Percentiles rank a stretch among this genome's conserved stretches.
phyloP scores from a whole-genome alignment of 1,139 yeast species.

The Wickerhamomyces sp. region DNA sequence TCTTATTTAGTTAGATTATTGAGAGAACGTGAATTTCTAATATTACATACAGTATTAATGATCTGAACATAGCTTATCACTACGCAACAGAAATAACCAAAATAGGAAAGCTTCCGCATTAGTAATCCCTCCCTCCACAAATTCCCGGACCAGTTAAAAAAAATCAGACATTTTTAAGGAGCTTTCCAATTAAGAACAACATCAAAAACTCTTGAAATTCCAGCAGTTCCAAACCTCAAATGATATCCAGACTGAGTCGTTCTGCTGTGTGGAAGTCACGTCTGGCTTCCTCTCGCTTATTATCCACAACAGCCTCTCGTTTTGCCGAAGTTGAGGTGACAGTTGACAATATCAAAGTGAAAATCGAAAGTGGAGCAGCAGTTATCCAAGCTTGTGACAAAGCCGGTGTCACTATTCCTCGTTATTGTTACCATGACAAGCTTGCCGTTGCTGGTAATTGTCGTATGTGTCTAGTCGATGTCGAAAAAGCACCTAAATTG shows the following conservation, averaged over 20 bases:
- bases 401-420: slow-evolving; percentile 84
- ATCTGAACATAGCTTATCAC: too few relatives aligned
- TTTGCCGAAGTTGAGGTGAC: slow-evolving; percentile 67
- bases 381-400: slow-evolving; percentile 89
- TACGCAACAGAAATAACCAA: not conserved
- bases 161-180: not conserved
- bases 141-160: not conserved
- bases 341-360: slow-evolving; percentile 72
- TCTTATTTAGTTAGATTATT: too few relatives aligned
- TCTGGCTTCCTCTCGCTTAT: slow-evolving; percentile 16
- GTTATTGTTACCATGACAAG: slow-evolving; percentile 90
- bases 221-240: not conserved
- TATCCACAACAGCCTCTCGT: slow-evolving; percentile 24
- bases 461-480: slow-evolving; percentile 90
- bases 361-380: slow-evolving; percentile 82
- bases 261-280: not conserved
- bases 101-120: not conserved
- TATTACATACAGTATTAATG: too few relatives aligned
- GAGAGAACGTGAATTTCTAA: too few relatives aligned
- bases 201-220: not conserved
- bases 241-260: slow-evolving; percentile 6
- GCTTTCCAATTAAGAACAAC: not conserved
- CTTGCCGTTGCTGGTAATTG: slow-evolving; percentile 93
- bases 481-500: slow-evolving; percentile 85
- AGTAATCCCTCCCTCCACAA: not conserved